Percentiles rank a stretch among this genome's conserved stretches.
These are phyloP conservation scores for Geotrichum australiense DNA, from an alignment of 1,139 yeast species.

Conservation along the genomic window DNA sequence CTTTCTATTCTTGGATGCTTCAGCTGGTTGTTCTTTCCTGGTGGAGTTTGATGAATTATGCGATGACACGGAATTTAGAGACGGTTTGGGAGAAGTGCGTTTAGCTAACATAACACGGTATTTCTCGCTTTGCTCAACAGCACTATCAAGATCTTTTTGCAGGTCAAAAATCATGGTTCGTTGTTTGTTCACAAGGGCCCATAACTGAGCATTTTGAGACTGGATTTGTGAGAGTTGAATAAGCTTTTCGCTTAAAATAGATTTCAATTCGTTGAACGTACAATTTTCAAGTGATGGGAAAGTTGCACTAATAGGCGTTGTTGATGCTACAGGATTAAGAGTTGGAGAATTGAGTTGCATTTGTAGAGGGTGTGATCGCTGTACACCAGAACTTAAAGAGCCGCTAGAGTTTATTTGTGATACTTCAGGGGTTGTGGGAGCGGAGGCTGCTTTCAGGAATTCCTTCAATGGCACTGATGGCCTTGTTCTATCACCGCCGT, in stretches of 20 bases:
- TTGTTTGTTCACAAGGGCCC: constrained; percentile 30
- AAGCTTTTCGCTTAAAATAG: constrained; percentile 17
- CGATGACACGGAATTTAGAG: constrained; percentile 6
- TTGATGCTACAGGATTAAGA: neutral
- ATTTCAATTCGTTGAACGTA: constrained; percentile 15
- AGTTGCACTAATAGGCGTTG: constrained; percentile 7
- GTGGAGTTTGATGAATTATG: constrained; percentile 2
- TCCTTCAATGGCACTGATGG: neutral
- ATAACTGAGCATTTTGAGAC: constrained; percentile 29
- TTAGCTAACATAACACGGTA: constrained; percentile 11
- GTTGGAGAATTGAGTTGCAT: constrained; percentile 3
- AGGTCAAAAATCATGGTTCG: constrained; percentile 30
- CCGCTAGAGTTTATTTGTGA: neutral
- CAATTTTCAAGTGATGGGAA: constrained; percentile 17
- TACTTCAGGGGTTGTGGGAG: constrained; percentile 3
- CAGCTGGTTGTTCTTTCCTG: neutral
- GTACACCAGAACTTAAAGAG: neutral
- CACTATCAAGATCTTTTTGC: constrained; percentile 27
- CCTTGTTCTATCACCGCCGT: too few relatives aligned
- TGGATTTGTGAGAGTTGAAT: constrained; percentile 22
- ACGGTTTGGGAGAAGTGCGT: constrained; percentile 4
- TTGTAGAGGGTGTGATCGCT: neutral
- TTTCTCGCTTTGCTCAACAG: constrained; percentile 24
- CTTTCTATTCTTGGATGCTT: neutral
- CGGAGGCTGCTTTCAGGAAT: neutral